A percentile compares a stretch with the other conserved stretches of the same genome.
Evolutionary conservation across 2,329 filamentous ascomycete species (phyloP).

Genomic region (Calonectria pseudoturangicola): DNA sequence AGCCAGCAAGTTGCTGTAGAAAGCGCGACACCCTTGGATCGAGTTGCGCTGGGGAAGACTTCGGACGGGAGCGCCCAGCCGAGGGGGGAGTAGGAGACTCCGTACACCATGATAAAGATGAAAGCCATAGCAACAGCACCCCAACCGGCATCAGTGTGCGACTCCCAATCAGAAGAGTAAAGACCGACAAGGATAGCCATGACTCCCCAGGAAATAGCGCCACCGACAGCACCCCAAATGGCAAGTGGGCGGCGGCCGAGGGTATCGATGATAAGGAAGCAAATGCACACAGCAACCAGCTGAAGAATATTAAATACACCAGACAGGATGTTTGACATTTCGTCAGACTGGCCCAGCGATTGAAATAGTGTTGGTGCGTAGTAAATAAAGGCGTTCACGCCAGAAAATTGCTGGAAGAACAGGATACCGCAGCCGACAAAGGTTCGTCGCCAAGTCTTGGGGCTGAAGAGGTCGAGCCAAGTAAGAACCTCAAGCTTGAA

Average conservation of each 20-base stretch:
- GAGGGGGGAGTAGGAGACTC: slow-evolving; percentile 61
- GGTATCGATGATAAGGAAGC: slow-evolving; percentile 61
- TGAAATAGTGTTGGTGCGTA: slow-evolving; percentile 63
- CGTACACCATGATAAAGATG: slow-evolving; percentile 46
- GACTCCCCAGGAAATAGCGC: slow-evolving; percentile 69
- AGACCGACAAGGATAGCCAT: slow-evolving; percentile 70
- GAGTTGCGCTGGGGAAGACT: slow-evolving; percentile 62
- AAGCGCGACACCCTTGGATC: slow-evolving; percentile 63
- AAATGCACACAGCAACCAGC: slow-evolving; percentile 60
- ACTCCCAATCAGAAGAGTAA: slow-evolving; percentile 67
- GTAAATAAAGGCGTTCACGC: slow-evolving; percentile 61
- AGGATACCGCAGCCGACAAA: slow-evolving; percentile 34
- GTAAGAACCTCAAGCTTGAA: slow-evolving; percentile 65
- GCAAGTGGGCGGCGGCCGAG: slow-evolving; percentile 66
- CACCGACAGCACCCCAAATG: slow-evolving; percentile 69
- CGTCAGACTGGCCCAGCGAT: slow-evolving; percentile 34
- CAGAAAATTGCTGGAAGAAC: slow-evolving; percentile 42
- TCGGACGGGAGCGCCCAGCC: slow-evolving; percentile 66
- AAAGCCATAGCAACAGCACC: slow-evolving; percentile 66
- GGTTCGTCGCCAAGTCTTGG: slow-evolving; percentile 41
- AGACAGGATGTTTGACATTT: slow-evolving; percentile 62
- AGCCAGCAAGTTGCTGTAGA: slow-evolving; percentile 62
- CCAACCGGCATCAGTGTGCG: slow-evolving; percentile 71
- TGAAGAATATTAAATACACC: slow-evolving; percentile 65
- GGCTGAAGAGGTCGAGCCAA: slow-evolving; percentile 68